A percentile compares a stretch with the other conserved stretches of the same genome.
These are phyloP conservation scores for Beauveria medogensis DNA, from an alignment of 2,329 filamentous ascomycete genomes.

Conservation along the genomic window DNA sequence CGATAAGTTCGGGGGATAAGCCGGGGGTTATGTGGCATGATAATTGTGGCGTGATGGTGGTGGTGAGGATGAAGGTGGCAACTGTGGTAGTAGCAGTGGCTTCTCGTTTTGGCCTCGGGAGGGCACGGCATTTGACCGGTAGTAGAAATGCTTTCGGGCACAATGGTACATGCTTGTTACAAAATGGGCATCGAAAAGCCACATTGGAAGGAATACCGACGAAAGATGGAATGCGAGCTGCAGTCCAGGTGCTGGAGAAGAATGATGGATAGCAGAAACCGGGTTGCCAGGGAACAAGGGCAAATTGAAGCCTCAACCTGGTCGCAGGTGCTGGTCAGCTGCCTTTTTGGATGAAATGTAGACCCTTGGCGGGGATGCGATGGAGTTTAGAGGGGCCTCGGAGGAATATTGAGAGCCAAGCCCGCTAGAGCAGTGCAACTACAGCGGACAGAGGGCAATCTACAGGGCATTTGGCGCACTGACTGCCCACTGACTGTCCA, in stretches of 20 bases:
- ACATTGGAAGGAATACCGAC: neutral
- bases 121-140: too few relatives aligned
- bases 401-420: too few relatives aligned
- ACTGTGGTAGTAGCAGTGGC: neutral
- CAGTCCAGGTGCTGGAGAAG: neutral
- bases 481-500: neutral
- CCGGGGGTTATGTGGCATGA: neutral
- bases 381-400: neutral
- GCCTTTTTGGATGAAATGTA: neutral
- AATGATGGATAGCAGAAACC: neutral
- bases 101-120: neutral
- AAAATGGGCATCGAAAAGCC: too few relatives aligned
- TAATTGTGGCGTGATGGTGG: neutral
- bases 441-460: neutral
- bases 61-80: neutral
- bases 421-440: neutral
- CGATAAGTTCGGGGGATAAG: slow-evolving; percentile 1
- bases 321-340: neutral
- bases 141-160: too few relatives aligned
- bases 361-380: neutral
- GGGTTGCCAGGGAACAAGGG: neutral
- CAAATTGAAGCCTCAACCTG: slow-evolving; percentile 3
- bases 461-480: neutral
- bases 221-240: neutral
- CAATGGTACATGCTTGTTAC: too few relatives aligned